These are phyloP conservation scores for Hymenochaete sp. DNA, from an alignment of 1,284 basidiomycete species.

Conservation along the genomic window DNA sequence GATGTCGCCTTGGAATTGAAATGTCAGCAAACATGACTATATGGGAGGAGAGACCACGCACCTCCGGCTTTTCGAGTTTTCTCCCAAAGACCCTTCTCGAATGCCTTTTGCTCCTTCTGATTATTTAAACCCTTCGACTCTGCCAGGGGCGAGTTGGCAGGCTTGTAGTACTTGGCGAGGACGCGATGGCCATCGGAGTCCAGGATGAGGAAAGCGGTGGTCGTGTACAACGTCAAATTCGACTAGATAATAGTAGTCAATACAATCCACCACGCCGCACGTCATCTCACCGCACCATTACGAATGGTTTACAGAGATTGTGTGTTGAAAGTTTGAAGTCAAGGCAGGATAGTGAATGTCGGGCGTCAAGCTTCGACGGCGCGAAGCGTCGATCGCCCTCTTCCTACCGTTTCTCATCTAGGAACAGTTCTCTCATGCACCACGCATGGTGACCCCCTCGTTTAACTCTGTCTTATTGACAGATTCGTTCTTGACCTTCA, in stretches of 20 bases:
- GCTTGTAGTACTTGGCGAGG: constrained; percentile 90
- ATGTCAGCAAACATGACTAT: neutral
- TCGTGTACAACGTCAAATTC: constrained; percentile 83
- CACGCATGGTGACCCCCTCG: constrained; percentile 2
- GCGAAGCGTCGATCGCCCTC: neutral
- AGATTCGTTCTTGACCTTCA: constrained; percentile 5
- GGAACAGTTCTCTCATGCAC: neutral
- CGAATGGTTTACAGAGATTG: neutral
- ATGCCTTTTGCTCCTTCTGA: constrained; percentile 88
- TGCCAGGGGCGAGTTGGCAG: constrained; percentile 57
- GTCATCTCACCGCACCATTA: no score
- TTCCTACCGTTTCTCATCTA: neutral
- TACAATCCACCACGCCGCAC: neutral
- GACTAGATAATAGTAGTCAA: constrained; percentile 25
- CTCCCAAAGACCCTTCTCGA: constrained; percentile 92
- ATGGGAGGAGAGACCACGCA: constrained; percentile 32
- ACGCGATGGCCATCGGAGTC: constrained; percentile 93
- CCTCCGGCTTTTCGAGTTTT: constrained; percentile 91
- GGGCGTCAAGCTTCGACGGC: constrained; percentile 1
- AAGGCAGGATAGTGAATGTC: neutral
- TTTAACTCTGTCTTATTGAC: constrained; percentile 1
- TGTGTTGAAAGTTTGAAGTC: neutral
- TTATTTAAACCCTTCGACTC: constrained; percentile 59
- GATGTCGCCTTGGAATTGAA: constrained; percentile 67
- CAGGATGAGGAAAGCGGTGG: constrained; percentile 84